These are phyloP conservation scores for Xylogone sp. DNA, from an alignment of 2,329 filamentous ascomycete genomes.

Conservation along the genomic window DNA sequence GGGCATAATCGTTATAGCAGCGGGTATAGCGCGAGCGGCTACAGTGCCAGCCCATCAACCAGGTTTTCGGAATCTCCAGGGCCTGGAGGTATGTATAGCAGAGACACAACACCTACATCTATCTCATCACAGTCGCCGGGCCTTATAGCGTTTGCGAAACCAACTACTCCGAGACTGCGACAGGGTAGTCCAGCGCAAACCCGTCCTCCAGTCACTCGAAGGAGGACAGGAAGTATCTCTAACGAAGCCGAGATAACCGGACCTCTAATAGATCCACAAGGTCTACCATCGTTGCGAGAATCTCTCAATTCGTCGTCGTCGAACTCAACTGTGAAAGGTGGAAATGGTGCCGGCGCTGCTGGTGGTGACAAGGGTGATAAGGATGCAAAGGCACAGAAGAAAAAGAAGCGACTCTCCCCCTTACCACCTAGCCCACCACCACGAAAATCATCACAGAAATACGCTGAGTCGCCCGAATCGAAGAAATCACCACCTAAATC, in stretches of 20 bases:
- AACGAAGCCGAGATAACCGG: slow-evolving; percentile 40
- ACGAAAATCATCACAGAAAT: slow-evolving; percentile 58
- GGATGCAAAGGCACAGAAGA: slow-evolving; percentile 31
- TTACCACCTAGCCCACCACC: slow-evolving; percentile 58
- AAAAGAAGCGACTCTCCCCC: slow-evolving; percentile 40
- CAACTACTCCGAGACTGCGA: slow-evolving; percentile 39
- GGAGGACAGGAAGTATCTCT: slow-evolving; percentile 51
- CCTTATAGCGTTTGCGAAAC: slow-evolving; percentile 41
- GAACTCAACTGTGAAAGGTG: slow-evolving; percentile 59
- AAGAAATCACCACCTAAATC: slow-evolving; percentile 36
- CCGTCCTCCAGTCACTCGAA: slow-evolving; percentile 57
- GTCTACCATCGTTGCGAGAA: slow-evolving; percentile 64
- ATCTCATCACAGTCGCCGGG: slow-evolving; percentile 72
- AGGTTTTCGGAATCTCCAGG: slow-evolving; percentile 70
- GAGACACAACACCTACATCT: slow-evolving; percentile 75
- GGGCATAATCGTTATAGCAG: slow-evolving; percentile 28
- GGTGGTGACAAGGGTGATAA: slow-evolving; percentile 38
- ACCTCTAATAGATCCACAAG: slow-evolving; percentile 46
- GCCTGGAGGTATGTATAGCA: slow-evolving; percentile 62
- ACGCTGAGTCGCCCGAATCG: slow-evolving; percentile 34
- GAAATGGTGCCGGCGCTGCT: too few species aligned
- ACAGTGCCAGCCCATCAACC: slow-evolving; percentile 71
- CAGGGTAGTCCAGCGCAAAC: slow-evolving; percentile 53
- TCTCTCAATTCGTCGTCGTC: slow-evolving; percentile 70
- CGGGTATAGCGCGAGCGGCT: slow-evolving; percentile 38